A percentile compares a stretch with the other conserved stretches of the same genome.
phyloP scores from a whole-genome alignment of 345 rosid species.

The Salix caprea region DNA sequence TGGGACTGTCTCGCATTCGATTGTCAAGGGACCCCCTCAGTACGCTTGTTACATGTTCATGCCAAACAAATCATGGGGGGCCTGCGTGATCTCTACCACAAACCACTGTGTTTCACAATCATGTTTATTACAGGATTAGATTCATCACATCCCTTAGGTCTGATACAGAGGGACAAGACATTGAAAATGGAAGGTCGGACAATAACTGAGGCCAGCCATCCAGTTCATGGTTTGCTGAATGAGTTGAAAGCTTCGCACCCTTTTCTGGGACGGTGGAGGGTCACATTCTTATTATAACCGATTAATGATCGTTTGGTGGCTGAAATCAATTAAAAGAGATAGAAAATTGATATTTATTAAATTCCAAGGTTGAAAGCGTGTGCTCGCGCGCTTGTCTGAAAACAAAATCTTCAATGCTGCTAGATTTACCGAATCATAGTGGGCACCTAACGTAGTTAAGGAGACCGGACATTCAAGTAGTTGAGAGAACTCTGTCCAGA shows the following conservation, averaged over 20 bases:
- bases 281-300: neutral
- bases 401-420: neutral
- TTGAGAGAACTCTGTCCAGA: neutral
- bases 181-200: neutral
- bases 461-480: neutral
- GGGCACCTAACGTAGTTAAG: neutral
- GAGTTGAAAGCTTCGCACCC: neutral
- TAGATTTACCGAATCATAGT: neutral
- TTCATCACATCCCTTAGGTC: no score
- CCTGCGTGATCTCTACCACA: no score
- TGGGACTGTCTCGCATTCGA: no score
- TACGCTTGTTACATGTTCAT: no score
- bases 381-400: neutral
- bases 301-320: neutral
- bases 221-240: neutral
- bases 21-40: no score
- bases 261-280: neutral
- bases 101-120: no score
- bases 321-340: neutral
- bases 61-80: no score
- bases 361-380: neutral
- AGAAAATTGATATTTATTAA: neutral
- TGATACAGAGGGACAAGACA: neutral
- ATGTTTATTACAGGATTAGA: no score
- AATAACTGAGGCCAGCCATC: neutral